Percentiles rank a stretch among this genome's conserved stretches.
phyloP scores from a whole-genome alignment of 2,329 filamentous ascomycete genomes.

The Tolypocladium capitatum region DNA sequence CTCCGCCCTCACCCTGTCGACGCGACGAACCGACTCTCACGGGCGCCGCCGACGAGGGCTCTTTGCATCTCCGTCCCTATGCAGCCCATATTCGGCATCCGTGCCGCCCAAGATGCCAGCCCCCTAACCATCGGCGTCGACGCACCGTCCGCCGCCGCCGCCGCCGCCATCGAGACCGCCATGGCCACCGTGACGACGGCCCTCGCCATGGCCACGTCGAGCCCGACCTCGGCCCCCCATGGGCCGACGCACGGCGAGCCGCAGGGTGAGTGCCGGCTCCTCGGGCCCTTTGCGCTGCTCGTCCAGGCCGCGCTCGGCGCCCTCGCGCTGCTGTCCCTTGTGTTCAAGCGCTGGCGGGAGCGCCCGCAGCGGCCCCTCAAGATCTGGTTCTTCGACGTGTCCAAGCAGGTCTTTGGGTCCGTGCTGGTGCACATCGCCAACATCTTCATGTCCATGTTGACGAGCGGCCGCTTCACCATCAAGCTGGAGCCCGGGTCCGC shows the following conservation, averaged over 20 bases:
- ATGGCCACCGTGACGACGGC: constrained; percentile 6
- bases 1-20: background rate
- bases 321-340: constrained; percentile 71
- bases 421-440: constrained; percentile 86
- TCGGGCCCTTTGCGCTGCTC: constrained; percentile 82
- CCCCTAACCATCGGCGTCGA: constrained; percentile 6
- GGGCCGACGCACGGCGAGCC: constrained; percentile 25
- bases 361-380: constrained; percentile 82
- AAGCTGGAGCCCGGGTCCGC: constrained; percentile 35
- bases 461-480: constrained; percentile 68
- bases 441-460: constrained; percentile 91
- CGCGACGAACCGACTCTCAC: background rate
- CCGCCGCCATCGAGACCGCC: constrained; percentile 1
- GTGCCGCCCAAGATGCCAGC: constrained; percentile 1
- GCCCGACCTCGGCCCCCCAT: constrained; percentile 13
- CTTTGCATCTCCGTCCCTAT: background rate
- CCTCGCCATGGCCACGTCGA: constrained; percentile 14
- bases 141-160: constrained; percentile 3
- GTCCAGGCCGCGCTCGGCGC: constrained; percentile 79
- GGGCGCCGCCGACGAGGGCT: background rate
- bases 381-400: constrained; percentile 96
- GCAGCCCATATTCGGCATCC: constrained; percentile 1
- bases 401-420: constrained; percentile 93
- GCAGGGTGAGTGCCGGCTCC: constrained; percentile 68
- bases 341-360: constrained; percentile 89